phyloP scores from a whole-genome alignment of 306 rosid species.

The Biancaea sappan region DNA sequence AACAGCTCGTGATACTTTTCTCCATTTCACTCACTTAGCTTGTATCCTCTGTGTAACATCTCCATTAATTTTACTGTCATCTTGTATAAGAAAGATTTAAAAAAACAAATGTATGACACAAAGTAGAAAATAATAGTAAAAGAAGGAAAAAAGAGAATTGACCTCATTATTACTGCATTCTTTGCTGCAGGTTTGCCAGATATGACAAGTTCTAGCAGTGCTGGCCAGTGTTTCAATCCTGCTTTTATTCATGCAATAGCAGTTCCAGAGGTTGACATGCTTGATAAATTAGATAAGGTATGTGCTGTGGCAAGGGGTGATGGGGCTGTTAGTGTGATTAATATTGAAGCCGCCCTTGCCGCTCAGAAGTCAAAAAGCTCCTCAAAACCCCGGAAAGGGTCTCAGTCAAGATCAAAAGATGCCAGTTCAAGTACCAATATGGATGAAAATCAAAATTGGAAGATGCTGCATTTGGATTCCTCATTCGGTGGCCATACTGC shows the following conservation, averaged over 20 bases:
- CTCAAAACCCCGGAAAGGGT: conserved; percentile 53
- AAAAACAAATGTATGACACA: background rate
- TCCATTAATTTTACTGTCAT: no score
- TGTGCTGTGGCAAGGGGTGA: conserved; percentile 92
- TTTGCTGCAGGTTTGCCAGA: conserved; percentile 58
- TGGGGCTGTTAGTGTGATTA: conserved; percentile 69
- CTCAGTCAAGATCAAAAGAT: conserved; percentile 58
- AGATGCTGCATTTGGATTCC: conserved; percentile 73
- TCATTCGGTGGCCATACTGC: conserved; percentile 81
- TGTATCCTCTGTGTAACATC: no score
- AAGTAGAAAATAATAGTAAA: conserved; percentile 6
- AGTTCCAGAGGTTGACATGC: conserved; percentile 82
- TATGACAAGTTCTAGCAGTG: conserved; percentile 34
- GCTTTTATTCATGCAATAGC: conserved; percentile 84
- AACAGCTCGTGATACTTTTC: no score
- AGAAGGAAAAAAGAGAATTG: background rate
- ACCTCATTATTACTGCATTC: conserved; percentile 16
- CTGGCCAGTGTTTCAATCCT: conserved; percentile 82
- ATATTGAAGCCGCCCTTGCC: conserved; percentile 66
- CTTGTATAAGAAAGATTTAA: background rate
- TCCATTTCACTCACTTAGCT: no score
- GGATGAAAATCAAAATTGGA: conserved; percentile 51
- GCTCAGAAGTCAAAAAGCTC: conserved; percentile 55
- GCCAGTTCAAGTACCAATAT: conserved; percentile 36
- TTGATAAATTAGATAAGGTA: conserved; percentile 64